Conservation (phyloP, 2,329 filamentous ascomycete species). For the Fusarium poae region DNA sequence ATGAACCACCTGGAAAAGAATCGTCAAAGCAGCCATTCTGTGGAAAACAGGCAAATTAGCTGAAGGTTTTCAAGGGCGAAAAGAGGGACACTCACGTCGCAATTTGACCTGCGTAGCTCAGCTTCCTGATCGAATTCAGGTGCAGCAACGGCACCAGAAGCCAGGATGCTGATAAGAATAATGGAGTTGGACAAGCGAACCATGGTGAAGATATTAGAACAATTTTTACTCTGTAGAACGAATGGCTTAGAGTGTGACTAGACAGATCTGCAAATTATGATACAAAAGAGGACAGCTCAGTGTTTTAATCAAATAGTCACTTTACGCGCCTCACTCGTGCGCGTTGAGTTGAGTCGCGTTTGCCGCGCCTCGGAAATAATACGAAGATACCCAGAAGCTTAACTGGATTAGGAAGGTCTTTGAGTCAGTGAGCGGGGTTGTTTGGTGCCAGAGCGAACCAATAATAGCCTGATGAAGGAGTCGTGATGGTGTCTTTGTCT, state of each 20-base stretch:
- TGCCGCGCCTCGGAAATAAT: background rate
- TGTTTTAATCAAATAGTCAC: background rate
- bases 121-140: slow-evolving; percentile 3
- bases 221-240: fast-evolving
- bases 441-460: background rate
- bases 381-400: background rate
- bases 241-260: fast-evolving
- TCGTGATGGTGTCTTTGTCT: background rate
- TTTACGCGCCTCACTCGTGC: background rate
- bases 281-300: background rate
- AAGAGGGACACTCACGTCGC: background rate
- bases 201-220: background rate
- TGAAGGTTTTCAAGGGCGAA: fast-evolving
- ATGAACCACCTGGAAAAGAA: slow-evolving; percentile 13
- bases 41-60: background rate
- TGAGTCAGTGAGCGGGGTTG: background rate
- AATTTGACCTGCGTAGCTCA: slow-evolving; percentile 10
- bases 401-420: background rate
- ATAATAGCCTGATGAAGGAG: background rate
- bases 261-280: fast-evolving
- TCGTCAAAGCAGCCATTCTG: slow-evolving; percentile 12
- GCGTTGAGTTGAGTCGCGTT: background rate
- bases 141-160: background rate
- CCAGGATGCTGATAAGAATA: background rate
- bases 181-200: background rate